Base-by-base conservation (phyloP, 176 grass and related monocot species). In the Cymbopogon citratus region DNA sequence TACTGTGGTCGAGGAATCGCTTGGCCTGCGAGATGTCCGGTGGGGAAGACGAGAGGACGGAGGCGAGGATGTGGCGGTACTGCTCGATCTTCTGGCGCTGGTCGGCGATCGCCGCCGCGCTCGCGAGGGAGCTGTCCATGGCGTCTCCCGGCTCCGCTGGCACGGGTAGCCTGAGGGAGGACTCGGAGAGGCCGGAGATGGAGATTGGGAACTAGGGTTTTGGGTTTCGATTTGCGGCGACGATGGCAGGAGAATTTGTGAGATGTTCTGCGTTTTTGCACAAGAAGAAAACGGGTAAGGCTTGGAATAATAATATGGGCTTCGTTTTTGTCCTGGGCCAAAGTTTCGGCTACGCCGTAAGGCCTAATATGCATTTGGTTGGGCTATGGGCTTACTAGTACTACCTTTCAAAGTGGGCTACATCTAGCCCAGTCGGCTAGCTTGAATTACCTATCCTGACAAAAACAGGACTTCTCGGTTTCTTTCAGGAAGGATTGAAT, bases 1-100 rank as follows among this genome's bases (percentile, higher is more conserved):
- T 95, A 99, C 96, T 99, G 83, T 99, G 96, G 77, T 91, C 91
- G 52, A 99, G 90, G 82, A 99, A 99, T 48, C 92, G 89, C 87
- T 95, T 99, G 79, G 92, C 92, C 81, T 95, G 91, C 27, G 96
- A 73, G 85, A 93, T 89, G 73, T 95, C 89, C 73, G 89, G 87
- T 46, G 87, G 87, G 34, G 92, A 91, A 21, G 89, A 93, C 6
- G 96, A 85, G 77, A 99, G 87, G 66, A 99, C 77, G 73, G 96
- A 91, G 73, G 97, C 91, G 73, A 99, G 97, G 82, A 99, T 99
- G 87, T 87, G 80, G 77, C 87, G 88, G 89, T 99, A 99, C 83
- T 96, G 89, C 80, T 99, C 93, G 70, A 99, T 99, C 93, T 99
- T 99, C 84, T 99, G 97, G 51, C 91, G 80, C 83, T 96, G 93